These are phyloP conservation scores for Diaporthe nobilis DNA, from an alignment of 2,329 filamentous ascomycete species.

Conservation along the genomic window DNA sequence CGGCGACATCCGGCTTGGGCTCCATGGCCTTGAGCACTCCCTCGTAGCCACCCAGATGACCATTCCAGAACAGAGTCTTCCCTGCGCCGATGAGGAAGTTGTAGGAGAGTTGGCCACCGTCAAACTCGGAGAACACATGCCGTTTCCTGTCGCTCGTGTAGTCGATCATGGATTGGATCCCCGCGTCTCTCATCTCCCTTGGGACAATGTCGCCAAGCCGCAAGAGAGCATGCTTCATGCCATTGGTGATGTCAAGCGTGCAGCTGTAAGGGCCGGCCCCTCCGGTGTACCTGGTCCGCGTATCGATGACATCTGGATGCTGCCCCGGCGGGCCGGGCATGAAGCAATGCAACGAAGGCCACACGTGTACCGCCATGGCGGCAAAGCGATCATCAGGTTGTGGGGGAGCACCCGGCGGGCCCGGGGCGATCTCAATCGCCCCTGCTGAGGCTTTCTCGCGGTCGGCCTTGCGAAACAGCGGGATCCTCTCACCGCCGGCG, in stretches of 20 bases:
- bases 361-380: not conserved
- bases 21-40: not conserved
- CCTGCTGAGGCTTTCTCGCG: not conserved
- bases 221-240: not conserved
- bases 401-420: not conserved
- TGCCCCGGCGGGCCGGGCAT: not conserved
- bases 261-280: not conserved
- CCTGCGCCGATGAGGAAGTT: not conserved
- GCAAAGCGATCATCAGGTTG: not conserved
- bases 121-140: not conserved
- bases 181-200: not conserved
- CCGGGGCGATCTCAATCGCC: not conserved
- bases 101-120: not conserved
- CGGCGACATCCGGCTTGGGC: not conserved
- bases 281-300: not conserved
- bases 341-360: not conserved
- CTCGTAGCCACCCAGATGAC: not conserved
- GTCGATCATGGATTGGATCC: not conserved
- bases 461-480: not conserved
- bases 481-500: not conserved
- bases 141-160: not conserved
- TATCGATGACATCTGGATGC: not conserved
- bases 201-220: not conserved
- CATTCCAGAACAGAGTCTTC: not conserved
- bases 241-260: not conserved